Conservation (phyloP, 805 yeast genomes). For the Metschnikowia noctiluminum region DNA sequence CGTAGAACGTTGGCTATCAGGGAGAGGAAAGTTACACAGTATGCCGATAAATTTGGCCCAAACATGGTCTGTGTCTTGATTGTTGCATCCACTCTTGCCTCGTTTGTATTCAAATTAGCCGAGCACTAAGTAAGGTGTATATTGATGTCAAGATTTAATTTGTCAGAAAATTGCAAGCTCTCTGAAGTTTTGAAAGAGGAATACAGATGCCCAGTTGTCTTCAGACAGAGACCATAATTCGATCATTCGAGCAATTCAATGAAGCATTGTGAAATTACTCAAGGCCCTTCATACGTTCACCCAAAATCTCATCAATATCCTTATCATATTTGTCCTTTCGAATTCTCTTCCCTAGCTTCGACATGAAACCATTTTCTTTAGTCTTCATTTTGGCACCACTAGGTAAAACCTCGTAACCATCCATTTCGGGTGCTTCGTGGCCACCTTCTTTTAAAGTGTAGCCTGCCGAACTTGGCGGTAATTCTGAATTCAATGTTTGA, state of each 20-base stretch:
- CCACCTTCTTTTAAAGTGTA: slow-evolving; percentile 23
- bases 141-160: background rate
- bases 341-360: slow-evolving; percentile 37
- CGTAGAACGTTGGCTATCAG: slow-evolving; percentile 84
- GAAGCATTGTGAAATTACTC: background rate
- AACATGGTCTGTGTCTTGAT: slow-evolving; percentile 73
- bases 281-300: slow-evolving; percentile 34
- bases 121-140: slow-evolving; percentile 20
- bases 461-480: slow-evolving; percentile 48
- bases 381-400: slow-evolving; percentile 64
- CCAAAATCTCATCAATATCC: slow-evolving; percentile 55
- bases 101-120: slow-evolving; percentile 52
- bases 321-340: slow-evolving; percentile 34
- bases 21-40: slow-evolving; percentile 74
- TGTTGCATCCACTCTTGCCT: slow-evolving; percentile 61
- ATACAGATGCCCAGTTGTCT: too few species aligned
- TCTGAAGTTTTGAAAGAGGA: too few species aligned
- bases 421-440: slow-evolving; percentile 29
- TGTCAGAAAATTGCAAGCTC: too few species aligned
- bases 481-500: slow-evolving; percentile 42
- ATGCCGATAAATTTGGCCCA: slow-evolving; percentile 88
- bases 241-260: too few species aligned
- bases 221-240: too few species aligned
- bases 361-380: slow-evolving; percentile 20
- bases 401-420: slow-evolving; percentile 60